Evolutionary conservation across 2,329 filamentous ascomycete species (phyloP).

Genomic region (Aureobasidium mangrovei): DNA sequence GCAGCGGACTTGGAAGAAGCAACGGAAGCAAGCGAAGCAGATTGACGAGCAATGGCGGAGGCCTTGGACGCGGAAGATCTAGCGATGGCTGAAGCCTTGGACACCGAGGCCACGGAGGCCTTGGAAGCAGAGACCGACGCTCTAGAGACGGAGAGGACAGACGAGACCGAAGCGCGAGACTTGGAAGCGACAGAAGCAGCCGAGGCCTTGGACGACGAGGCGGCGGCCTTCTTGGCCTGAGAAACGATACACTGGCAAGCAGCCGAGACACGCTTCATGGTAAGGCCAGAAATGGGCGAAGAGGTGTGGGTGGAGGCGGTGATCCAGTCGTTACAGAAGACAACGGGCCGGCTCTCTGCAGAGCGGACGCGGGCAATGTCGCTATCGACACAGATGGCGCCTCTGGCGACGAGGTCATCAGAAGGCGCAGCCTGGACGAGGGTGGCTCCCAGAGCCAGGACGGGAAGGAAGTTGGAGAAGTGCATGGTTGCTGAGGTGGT

Average conservation of each 20-base stretch:
- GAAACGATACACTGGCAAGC: slow-evolving; percentile 13
- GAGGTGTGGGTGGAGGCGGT: not conserved
- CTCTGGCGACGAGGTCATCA: slow-evolving; percentile 10
- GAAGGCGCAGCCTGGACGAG: slow-evolving; percentile 6
- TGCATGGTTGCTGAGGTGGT: slow-evolving; percentile 18
- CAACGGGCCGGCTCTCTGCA: not conserved
- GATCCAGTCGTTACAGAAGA: slow-evolving; percentile 11
- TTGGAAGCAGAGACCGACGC: slow-evolving; percentile 2
- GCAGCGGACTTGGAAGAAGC: slow-evolving; percentile 9
- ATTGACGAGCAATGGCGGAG: not conserved
- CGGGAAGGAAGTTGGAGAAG: slow-evolving; percentile 20
- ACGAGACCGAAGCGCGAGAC: not conserved
- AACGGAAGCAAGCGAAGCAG: not conserved
- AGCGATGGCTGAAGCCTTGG: not conserved
- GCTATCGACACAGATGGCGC: slow-evolving; percentile 8
- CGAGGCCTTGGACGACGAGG: not conserved
- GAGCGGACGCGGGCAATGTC: slow-evolving; percentile 9
- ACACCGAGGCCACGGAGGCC: slow-evolving; percentile 9
- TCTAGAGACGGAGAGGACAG: not conserved
- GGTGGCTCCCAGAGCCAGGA: slow-evolving; percentile 16
- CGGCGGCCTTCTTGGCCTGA: slow-evolving; percentile 5
- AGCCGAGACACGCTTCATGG: slow-evolving; percentile 14
- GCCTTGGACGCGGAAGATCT: not conserved
- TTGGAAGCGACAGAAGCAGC: not conserved
- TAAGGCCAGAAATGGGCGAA: slow-evolving; percentile 4